These are phyloP conservation scores for Oryza rufipogon DNA, from an alignment of 176 grass and related monocot species.

Conservation along the genomic window DNA sequence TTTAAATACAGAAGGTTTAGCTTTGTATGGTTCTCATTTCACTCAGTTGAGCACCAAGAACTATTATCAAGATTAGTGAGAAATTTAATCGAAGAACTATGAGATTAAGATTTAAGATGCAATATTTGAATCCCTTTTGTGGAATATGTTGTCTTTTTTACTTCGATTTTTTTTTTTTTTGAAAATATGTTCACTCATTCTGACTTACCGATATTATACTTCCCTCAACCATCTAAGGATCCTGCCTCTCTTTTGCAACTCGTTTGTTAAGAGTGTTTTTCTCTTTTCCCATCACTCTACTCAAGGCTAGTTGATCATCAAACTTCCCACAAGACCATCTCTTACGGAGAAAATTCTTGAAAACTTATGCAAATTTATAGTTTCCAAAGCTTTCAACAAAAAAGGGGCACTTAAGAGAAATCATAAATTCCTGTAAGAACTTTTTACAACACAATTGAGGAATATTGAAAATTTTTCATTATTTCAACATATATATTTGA, in stretches of 20 bases:
- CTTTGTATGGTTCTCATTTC: slow-evolving; percentile 4
- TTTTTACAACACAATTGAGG: not conserved
- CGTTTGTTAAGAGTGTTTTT: not conserved
- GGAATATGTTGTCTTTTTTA: not conserved
- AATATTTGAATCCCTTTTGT: not conserved
- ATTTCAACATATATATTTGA: not conserved
- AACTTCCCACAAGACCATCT: too few species aligned
- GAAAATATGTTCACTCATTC: not conserved
- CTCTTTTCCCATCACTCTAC: not conserved
- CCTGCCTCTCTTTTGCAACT: not conserved
- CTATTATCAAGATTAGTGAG: not conserved
- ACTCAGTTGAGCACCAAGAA: not conserved
- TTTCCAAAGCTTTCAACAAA: too few species aligned
- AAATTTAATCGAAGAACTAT: not conserved
- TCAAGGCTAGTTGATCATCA: not conserved
- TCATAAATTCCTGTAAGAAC: not conserved
- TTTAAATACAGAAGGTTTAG: not conserved
- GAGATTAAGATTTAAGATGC: not conserved
- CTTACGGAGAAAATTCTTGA: too few species aligned
- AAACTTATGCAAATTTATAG: too few species aligned
- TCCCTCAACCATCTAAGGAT: not conserved
- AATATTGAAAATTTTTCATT: not conserved
- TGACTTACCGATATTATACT: not conserved
- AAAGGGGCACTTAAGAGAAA: too few species aligned
- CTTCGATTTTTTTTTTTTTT: not conserved